Base-by-base conservation (phyloP, 345 rosid genomes). In the Salix caprea region DNA sequence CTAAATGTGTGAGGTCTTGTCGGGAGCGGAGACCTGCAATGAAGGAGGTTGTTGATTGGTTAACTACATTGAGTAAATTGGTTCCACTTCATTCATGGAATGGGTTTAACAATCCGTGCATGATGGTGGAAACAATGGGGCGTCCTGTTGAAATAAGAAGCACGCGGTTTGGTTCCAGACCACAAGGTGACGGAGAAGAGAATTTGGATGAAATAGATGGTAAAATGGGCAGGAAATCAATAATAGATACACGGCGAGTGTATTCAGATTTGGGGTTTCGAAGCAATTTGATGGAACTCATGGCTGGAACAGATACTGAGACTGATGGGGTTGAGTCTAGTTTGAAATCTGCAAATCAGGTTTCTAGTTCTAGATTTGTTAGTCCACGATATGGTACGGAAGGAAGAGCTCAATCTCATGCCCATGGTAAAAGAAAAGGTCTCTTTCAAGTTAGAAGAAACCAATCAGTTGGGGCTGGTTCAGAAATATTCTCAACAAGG, bases 71-170 rank as follows among this genome's bases (percentile, higher is more conserved):
- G 75, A 88, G 90, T 76, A 91, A 90, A 83, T 82, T 90, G 83
- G 93, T 92, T 74, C 94, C 93, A 69, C 88, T 89, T 65, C 92
- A 92, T 79, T 86, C 96, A 0, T 96, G 99, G 99, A 93, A 90
- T 78, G 91, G 94, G 42, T 88, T 96, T 74, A 93, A 84, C 78
- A 96, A 96, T 86, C 98, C 99, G 19, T 96, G 99, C 83, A 75
- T 90, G 95, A 91, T 94, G 99, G 94, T 96, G 42, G 99, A 96
- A 84, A 91, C 97, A 0, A 73, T 90, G 82, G 98, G 95, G 50
- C 87, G 82, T 26, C 98, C 98, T 1, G 91, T 92, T 10, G 92
- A 89, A 68, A 74, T 78, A 60, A 88, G 83, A 78, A 83, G 65
- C 54, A 34, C 76, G n/a, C 79, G 71, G 40, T 69, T 64, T 16